A percentile compares a stretch with the other conserved stretches of the same genome.
Evolutionary conservation across 768 basidiomycete genomes (phyloP).

Genomic region (Lentinula detonsa): DNA sequence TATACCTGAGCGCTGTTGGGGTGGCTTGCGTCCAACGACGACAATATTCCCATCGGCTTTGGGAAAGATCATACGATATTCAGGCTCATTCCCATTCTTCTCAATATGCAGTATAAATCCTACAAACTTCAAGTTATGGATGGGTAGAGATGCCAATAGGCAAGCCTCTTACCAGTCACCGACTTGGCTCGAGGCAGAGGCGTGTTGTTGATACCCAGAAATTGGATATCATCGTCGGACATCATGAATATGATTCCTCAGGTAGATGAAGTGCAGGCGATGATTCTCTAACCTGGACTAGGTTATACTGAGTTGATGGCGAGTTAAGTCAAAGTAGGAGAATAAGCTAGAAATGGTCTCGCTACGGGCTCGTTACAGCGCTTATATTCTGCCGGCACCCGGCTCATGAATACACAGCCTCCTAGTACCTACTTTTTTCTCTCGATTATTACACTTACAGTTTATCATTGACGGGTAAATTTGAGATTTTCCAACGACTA

Average conservation of each 20-base stretch:
- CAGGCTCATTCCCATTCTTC: conserved; percentile 36
- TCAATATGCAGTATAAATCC: conserved; percentile 59
- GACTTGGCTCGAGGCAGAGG: conserved; percentile 21
- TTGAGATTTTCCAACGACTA: no score
- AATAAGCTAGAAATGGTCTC: background rate
- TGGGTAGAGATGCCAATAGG: conserved; percentile 9
- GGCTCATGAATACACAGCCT: no score
- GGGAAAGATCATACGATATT: conserved; percentile 45
- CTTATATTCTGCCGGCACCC: no score
- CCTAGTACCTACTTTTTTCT: no score
- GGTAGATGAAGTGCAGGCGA: background rate
- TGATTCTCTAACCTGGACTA: background rate
- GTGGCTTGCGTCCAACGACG: conserved; percentile 64
- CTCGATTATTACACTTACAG: no score
- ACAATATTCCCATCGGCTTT: conserved; percentile 45
- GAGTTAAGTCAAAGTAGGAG: background rate
- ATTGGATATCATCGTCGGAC: conserved; percentile 60
- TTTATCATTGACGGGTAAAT: no score
- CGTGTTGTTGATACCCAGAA: conserved; percentile 39
- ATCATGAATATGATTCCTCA: conserved; percentile 5
- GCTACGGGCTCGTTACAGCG: no score
- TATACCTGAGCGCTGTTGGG: conserved; percentile 32
- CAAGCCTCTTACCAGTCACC: conserved; percentile 36
- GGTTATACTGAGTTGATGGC: background rate
- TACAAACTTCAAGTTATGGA: conserved; percentile 21